Conservation (phyloP, 257 asterid genomes). For the Leonotis leonurus region DNA sequence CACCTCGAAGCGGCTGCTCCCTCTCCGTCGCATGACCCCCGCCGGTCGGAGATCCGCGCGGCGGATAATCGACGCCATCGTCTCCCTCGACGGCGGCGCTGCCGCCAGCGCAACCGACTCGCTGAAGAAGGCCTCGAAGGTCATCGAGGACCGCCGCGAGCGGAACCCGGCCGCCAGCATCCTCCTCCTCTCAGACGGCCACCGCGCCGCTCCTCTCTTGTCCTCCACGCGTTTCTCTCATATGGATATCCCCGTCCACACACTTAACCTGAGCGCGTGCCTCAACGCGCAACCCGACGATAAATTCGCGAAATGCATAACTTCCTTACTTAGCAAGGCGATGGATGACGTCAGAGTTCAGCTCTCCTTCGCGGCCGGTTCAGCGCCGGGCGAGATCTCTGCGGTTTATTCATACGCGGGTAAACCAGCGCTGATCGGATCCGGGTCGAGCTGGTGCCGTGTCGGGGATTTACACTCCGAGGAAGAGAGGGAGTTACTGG, state of each 20-base stretch:
- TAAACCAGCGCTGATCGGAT: slow-evolving; percentile 50
- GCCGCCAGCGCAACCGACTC: slow-evolving; percentile 59
- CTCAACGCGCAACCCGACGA: slow-evolving; percentile 35
- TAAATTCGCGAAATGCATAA: slow-evolving; percentile 31
- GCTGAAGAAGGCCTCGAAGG: slow-evolving; percentile 82
- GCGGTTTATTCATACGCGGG: slow-evolving; percentile 55
- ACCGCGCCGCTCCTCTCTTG: slow-evolving; percentile 31
- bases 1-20: slow-evolving; percentile 73
- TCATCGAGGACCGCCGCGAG: slow-evolving; percentile 91
- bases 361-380: slow-evolving; percentile 45
- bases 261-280: slow-evolving; percentile 49
- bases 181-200: slow-evolving; percentile 55
- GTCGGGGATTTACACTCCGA: slow-evolving; percentile 73
- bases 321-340: slow-evolving; percentile 38
- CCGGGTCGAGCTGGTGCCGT: slow-evolving; percentile 58
- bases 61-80: slow-evolving; percentile 73
- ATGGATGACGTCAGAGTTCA: slow-evolving; percentile 59
- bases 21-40: slow-evolving; percentile 74
- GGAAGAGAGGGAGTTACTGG: slow-evolving; percentile 70
- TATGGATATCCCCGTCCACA: slow-evolving; percentile 55
- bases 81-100: slow-evolving; percentile 51
- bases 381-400: slow-evolving; percentile 54
- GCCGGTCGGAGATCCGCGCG: slow-evolving; percentile 75
- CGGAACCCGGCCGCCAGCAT: slow-evolving; percentile 60
- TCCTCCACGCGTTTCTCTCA: slow-evolving; percentile 55